Conservation (phyloP, 2,329 filamentous ascomycete species). For the Lachnum nothofagi region DNA sequence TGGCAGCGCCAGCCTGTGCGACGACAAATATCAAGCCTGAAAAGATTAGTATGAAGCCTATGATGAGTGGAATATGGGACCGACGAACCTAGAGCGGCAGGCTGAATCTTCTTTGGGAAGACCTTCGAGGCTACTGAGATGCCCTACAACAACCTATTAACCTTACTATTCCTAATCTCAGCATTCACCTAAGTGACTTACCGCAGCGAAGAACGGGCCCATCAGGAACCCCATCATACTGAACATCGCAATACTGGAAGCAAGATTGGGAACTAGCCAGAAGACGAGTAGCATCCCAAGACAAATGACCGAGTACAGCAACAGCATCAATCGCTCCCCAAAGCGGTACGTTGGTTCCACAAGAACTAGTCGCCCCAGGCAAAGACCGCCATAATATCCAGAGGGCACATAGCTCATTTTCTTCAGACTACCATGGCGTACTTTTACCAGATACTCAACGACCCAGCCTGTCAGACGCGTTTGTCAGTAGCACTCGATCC, state of each 20-base stretch:
- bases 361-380: slow-evolving; percentile 52
- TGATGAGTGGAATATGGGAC: slow-evolving; percentile 1
- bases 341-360: slow-evolving; percentile 55
- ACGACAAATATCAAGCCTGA: slow-evolving; percentile 51
- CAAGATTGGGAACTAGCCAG: slow-evolving; percentile 48
- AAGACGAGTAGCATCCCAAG: slow-evolving; percentile 54
- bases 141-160: too few species aligned
- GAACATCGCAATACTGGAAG: slow-evolving; percentile 49
- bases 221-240: slow-evolving; percentile 53
- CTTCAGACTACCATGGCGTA: slow-evolving; percentile 51
- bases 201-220: slow-evolving; percentile 54
- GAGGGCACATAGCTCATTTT: slow-evolving; percentile 59
- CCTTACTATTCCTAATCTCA: too few species aligned
- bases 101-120: slow-evolving; percentile 43
- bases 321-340: slow-evolving; percentile 54
- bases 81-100: slow-evolving; percentile 41
- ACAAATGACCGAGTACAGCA: slow-evolving; percentile 48
- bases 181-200: too few species aligned
- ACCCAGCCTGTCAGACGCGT: slow-evolving; percentile 49
- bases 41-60: slow-evolving; percentile 3
- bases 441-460: slow-evolving; percentile 58
- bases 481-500: neutral
- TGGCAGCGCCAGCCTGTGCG: slow-evolving; percentile 49
- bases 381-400: slow-evolving; percentile 53
- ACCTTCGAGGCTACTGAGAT: slow-evolving; percentile 50